These are phyloP conservation scores for Lathyrus sativus DNA, from an alignment of 306 rosid genomes.

Conservation along the genomic window DNA sequence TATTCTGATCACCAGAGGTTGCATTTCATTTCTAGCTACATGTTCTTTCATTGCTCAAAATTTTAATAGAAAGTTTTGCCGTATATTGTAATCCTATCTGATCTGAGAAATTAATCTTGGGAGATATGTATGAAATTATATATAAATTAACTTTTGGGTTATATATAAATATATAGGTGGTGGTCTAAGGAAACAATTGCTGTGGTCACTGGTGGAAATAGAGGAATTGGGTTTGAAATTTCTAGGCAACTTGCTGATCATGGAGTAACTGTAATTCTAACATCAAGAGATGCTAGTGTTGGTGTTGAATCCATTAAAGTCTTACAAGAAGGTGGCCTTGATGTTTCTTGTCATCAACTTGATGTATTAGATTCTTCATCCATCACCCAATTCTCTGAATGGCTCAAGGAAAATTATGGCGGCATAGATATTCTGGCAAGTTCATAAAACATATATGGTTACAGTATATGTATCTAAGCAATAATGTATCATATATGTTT, in stretches of 20 bases:
- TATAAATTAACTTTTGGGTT: background rate
- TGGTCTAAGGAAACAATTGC: slow-evolving; percentile 89
- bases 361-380: slow-evolving; percentile 75
- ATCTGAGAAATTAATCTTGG: no score
- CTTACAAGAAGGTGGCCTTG: slow-evolving; percentile 81
- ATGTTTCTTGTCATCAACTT: slow-evolving; percentile 68
- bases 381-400: slow-evolving; percentile 54
- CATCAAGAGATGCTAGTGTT: slow-evolving; percentile 75
- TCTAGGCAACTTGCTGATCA: slow-evolving; percentile 76
- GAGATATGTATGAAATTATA: no score
- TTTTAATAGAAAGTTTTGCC: background rate
- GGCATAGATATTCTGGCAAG: slow-evolving; percentile 85
- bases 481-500: slow-evolving; percentile 2
- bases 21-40: background rate
- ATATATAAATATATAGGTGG: slow-evolving; percentile 61
- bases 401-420: slow-evolving; percentile 72
- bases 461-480: background rate
- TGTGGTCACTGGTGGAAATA: slow-evolving; percentile 84
- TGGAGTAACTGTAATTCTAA: slow-evolving; percentile 77
- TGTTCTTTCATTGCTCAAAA: background rate
- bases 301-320: slow-evolving; percentile 87
- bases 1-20: slow-evolving; percentile 90
- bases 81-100: no score
- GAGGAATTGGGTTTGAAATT: slow-evolving; percentile 94
- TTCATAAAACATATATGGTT: slow-evolving; percentile 16